Conservation (phyloP, 2,329 filamentous ascomycete species). For the Colletotrichum sp. region DNA sequence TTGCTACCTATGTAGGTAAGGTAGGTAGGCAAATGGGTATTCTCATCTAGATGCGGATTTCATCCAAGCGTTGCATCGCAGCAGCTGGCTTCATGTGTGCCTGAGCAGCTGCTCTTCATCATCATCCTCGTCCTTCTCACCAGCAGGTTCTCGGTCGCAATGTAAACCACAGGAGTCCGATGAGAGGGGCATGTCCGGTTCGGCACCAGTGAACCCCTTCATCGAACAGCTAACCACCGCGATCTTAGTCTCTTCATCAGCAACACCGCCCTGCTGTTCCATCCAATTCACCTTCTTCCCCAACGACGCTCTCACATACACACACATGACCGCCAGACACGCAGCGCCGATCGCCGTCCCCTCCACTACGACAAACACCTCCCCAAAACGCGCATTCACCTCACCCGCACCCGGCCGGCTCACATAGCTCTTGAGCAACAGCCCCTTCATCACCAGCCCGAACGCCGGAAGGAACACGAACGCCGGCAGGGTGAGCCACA, state of each 20-base stretch:
- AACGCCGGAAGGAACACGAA: neutral
- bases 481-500: neutral
- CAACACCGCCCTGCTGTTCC: conserved; percentile 4
- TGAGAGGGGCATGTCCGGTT: neutral
- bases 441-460: neutral
- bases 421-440: neutral
- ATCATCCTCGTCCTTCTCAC: neutral
- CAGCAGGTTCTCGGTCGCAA: rapidly evolving
- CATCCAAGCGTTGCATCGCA: neutral
- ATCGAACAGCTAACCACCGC: too few relatives aligned
- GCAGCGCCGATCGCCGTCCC: neutral
- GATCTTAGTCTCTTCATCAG: neutral
- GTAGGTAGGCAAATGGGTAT: too few relatives aligned
- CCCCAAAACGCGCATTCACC: neutral
- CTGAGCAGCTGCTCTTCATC: neutral
- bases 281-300: conserved; percentile 2
- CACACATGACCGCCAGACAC: neutral
- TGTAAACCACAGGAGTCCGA: neutral
- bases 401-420: neutral
- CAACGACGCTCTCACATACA: neutral
- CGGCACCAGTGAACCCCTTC: neutral
- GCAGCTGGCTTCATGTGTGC: rapidly evolving
- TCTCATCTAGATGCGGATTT: neutral
- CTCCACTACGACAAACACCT: neutral
- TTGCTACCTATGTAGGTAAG: too few relatives aligned